Base-by-base conservation (phyloP, 2,329 filamentous ascomycete species). In the Calonectria hongkongensis region DNA sequence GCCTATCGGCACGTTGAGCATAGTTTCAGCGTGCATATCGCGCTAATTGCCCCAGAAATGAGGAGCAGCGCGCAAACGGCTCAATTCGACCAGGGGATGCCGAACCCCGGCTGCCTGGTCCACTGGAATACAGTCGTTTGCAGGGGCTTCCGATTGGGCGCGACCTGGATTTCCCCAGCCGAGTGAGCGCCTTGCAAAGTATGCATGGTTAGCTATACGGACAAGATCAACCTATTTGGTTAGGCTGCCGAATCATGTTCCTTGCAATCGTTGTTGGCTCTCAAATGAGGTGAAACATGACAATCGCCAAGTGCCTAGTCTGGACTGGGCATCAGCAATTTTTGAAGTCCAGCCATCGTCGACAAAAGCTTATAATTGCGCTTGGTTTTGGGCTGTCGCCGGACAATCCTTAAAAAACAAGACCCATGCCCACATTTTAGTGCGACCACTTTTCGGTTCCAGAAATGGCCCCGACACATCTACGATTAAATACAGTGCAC, bases 41-140 rank as follows among this genome's bases (percentile, higher is more conserved):
- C 54, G 54, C 54, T 41, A 60, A 60, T 60, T 10, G 54, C 54
- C 54, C 54, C 21, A 41, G 54, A 60, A 41, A 60, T 60, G 54
- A 60, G 30, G 33, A 60, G 12, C 54, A 41, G 13, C 54, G 54
- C 54, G 54, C 54, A 60, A 60, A 10, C 21, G 33, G 33, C n/a
- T 25, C 54, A 27, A 60, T 60, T 60, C 33, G 54, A 48, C 25
- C 25, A 25, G 36, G 36, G 36, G 25, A 41, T 4, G 4, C 16
- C 33, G 13, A 4, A 3, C 54, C 54, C 54, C 36, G 30, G 54
- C 30, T 12, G 10, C n/a, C 33, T 8, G 54, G 41, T 60, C 54
- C 54, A 41, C 54, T 41, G 33, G 13, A 27, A 9, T 13, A 21
- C 33, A 10, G 33, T 10, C 1, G 10, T 7, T 41, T 18, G 4